Percentiles rank a stretch among this genome's conserved stretches.
These are phyloP conservation scores for Reticulascus tulasneorum DNA, from an alignment of 2,329 filamentous ascomycete genomes.

Conservation along the genomic window DNA sequence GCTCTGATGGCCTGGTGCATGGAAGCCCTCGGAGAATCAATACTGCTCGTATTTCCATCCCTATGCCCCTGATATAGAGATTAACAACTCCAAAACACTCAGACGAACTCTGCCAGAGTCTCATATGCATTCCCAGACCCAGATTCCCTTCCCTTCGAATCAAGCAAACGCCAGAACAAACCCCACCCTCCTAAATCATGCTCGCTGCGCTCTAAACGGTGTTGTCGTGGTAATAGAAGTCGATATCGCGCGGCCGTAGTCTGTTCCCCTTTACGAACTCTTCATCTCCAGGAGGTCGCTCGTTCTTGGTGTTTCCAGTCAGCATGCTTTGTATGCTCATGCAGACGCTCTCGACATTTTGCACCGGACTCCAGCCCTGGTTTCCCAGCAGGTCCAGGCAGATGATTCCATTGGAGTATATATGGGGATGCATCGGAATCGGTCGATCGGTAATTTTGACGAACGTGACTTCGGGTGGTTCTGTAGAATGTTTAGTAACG, in stretches of 20 bases:
- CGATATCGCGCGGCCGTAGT: conserved; percentile 79
- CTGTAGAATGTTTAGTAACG: conserved; percentile 47
- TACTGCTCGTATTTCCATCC: conserved; percentile 3
- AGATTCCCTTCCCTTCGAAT: conserved; percentile 7
- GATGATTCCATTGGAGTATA: conserved; percentile 98
- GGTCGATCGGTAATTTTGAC: conserved; percentile 58
- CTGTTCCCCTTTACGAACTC: conserved; percentile 82
- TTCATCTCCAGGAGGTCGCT: conserved; percentile 84
- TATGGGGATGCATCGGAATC: conserved; percentile 93
- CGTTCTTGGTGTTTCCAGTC: conserved; percentile 88
- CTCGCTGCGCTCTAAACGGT: conserved; percentile 48
- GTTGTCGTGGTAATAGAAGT: conserved; percentile 92
- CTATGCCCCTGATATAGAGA: conserved; percentile 1
- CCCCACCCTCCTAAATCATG: conserved; percentile 1
- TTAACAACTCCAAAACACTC: conserved; percentile 3
- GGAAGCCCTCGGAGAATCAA: conserved; percentile 1
- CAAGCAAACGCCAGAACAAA: conserved; percentile 8
- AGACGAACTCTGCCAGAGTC: too few species aligned
- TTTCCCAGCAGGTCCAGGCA: conserved; percentile 87
- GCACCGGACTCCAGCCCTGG: conserved; percentile 92
- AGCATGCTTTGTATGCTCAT: conserved; percentile 98
- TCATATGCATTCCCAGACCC: too few species aligned
- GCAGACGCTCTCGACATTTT: conserved; percentile 94
- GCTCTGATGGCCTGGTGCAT: conserved; percentile 1
- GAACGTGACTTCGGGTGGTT: conserved; percentile 93